Evolutionary conservation across 1,139 yeast species (phyloP).

Genomic region (Suhomyces guaymorum): DNA sequence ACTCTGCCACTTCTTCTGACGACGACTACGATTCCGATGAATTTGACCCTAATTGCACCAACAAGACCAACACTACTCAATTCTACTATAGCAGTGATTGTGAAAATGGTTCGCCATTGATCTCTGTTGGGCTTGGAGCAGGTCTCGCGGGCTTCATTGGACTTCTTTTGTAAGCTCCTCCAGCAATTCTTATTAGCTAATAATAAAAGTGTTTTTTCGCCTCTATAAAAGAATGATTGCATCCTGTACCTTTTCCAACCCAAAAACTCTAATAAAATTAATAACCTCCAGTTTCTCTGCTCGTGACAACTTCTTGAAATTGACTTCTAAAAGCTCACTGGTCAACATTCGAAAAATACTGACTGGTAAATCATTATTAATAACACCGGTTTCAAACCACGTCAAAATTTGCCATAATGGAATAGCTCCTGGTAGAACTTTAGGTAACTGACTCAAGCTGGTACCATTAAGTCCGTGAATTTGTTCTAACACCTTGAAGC

Average conservation of each 20-base stretch:
- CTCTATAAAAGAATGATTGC: slow-evolving; percentile 9
- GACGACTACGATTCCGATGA: slow-evolving; percentile 8
- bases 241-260: slow-evolving; percentile 15
- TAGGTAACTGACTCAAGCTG: slow-evolving; percentile 31
- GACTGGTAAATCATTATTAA: slow-evolving; percentile 22
- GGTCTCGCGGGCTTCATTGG: slow-evolving; percentile 25
- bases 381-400: slow-evolving; percentile 21
- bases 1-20: slow-evolving; percentile 3
- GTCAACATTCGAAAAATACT: slow-evolving; percentile 17
- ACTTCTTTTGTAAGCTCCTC: slow-evolving; percentile 19
- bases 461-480: slow-evolving; percentile 17
- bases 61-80: slow-evolving; percentile 4
- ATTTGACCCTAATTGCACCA: slow-evolving; percentile 1
- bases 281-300: slow-evolving; percentile 13
- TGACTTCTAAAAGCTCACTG: slow-evolving; percentile 16
- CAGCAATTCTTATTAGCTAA: slow-evolving; percentile 3
- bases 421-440: slow-evolving; percentile 51
- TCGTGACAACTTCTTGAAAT: slow-evolving; percentile 22
- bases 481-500: slow-evolving; percentile 22
- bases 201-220: neutral
- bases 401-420: slow-evolving; percentile 49
- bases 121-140: slow-evolving; percentile 18
- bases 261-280: slow-evolving; percentile 20
- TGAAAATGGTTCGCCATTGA: slow-evolving; percentile 21
- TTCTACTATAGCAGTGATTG: slow-evolving; percentile 11